Percentiles rank a stretch among this genome's conserved stretches.
These are phyloP conservation scores for Lentinus brumalis DNA, from an alignment of 768 basidiomycete genomes.

Conservation along the genomic window DNA sequence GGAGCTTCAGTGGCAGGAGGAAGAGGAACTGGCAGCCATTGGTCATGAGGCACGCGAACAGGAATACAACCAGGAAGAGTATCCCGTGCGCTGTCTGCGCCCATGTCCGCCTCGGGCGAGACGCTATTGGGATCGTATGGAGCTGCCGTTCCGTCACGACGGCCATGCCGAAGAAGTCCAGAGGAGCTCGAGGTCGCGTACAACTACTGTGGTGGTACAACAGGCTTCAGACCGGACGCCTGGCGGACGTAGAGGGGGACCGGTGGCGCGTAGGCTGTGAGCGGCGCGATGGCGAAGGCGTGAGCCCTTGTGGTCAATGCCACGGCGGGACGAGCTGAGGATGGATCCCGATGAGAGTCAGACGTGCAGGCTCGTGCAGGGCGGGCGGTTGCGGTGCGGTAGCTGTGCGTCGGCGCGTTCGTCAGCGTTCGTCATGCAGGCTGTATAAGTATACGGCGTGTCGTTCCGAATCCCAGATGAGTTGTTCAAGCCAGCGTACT, in stretches of 20 bases:
- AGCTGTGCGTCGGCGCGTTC: not conserved
- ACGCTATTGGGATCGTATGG: constrained; percentile 53
- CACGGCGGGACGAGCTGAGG: not conserved
- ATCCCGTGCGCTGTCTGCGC: constrained; percentile 48
- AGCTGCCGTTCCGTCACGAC: constrained; percentile 12
- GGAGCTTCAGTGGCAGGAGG: constrained; percentile 63
- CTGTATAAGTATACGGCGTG: not conserved
- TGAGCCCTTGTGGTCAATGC: not conserved
- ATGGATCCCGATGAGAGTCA: not conserved
- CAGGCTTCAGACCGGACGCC: too few species aligned
- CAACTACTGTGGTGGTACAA: not conserved
- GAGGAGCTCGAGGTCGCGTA: not conserved
- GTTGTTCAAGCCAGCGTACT: too few species aligned
- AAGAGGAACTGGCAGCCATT: constrained; percentile 73
- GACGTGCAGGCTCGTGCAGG: not conserved
- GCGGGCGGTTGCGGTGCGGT: not conserved
- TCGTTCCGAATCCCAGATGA: not conserved
- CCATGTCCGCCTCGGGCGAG: constrained; percentile 59
- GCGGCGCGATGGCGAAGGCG: not conserved
- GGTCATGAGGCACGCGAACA: constrained; percentile 66
- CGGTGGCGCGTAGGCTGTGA: not conserved
- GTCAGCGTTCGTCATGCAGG: not conserved
- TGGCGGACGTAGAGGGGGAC: not conserved
- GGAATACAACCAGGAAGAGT: constrained; percentile 59
- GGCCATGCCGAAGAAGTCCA: not conserved